Evolutionary conservation across 2,329 filamentous ascomycete species (phyloP).

Genomic region (Colletotrichum falcatum): DNA sequence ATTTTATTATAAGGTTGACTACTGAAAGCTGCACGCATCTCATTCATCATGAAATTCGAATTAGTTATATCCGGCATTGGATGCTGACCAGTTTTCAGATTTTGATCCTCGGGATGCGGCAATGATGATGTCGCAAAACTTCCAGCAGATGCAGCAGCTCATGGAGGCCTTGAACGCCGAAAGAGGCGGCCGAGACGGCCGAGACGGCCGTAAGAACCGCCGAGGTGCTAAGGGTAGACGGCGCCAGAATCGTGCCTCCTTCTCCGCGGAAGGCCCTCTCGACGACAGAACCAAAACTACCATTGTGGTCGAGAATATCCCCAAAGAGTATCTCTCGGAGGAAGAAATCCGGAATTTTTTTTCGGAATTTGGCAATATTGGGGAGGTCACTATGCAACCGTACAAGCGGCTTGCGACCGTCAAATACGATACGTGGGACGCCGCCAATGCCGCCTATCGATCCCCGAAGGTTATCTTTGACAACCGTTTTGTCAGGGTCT

Average conservation of each 20-base stretch:
- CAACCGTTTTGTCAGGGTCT: conserved; percentile 87
- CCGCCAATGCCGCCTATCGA: conserved; percentile 77
- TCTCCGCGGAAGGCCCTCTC: conserved; percentile 74
- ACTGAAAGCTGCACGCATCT: conserved; percentile 46
- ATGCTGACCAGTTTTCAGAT: conserved; percentile 34
- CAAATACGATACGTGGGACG: conserved; percentile 73
- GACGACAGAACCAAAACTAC: conserved; percentile 73
- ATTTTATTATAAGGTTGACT: conserved; percentile 45
- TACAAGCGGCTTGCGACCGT: conserved; percentile 77
- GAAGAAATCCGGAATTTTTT: conserved; percentile 77
- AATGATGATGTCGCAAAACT: conserved; percentile 40
- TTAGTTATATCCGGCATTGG: background rate
- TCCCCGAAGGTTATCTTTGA: conserved; percentile 87
- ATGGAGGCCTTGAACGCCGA: conserved; percentile 43
- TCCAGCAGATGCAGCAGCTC: conserved; percentile 40
- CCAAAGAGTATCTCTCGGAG: conserved; percentile 76
- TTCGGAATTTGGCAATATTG: conserved; percentile 75
- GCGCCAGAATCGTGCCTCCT: conserved; percentile 59
- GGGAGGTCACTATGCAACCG: conserved; percentile 72
- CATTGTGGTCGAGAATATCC: conserved; percentile 83
- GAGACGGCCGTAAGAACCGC: conserved; percentile 48
- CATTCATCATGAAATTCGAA: background rate
- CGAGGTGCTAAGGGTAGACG: conserved; percentile 35
- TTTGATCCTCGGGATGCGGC: conserved; percentile 41
- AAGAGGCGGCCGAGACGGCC: conserved; percentile 9